Percentiles rank a stretch among this genome's conserved stretches.
Conservation (phyloP, 352 stramenopile species). For the Globisporangium spiculum region DNA sequence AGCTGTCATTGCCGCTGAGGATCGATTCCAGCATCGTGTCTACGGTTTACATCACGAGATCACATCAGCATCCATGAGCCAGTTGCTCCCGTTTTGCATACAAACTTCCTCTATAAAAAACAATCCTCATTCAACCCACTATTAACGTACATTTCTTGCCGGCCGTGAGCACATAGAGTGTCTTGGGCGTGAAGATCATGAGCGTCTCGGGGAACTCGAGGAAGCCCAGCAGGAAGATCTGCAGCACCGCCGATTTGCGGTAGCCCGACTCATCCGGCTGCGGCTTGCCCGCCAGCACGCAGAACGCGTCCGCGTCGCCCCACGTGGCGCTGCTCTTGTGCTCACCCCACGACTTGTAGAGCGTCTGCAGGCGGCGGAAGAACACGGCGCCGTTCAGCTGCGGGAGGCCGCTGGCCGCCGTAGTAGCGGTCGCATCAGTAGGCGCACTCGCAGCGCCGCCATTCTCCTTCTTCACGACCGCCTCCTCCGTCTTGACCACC, state of each 20-base stretch:
- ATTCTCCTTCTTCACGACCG: constrained; percentile 35
- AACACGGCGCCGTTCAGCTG: constrained; percentile 66
- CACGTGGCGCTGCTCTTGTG: constrained; percentile 46
- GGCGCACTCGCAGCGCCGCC: not conserved
- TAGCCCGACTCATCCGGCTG: constrained; percentile 87
- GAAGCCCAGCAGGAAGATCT: constrained; percentile 91
- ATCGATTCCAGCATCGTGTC: constrained; percentile 81
- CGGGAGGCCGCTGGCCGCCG: constrained; percentile 23
- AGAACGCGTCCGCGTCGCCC: constrained; percentile 72
- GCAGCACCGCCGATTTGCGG: constrained; percentile 85
- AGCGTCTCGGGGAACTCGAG: constrained; percentile 92
- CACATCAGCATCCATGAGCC: not conserved
- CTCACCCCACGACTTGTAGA: constrained; percentile 72
- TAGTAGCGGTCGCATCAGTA: constrained; percentile 2
- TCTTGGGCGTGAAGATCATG: constrained; percentile 87
- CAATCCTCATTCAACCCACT: not conserved
- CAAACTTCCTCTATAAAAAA: not conserved
- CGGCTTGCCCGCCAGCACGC: constrained; percentile 74
- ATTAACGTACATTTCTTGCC: constrained; percentile 80
- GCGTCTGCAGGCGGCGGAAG: constrained; percentile 73
- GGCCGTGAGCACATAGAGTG: constrained; percentile 83
- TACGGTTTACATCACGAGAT: constrained; percentile 17
- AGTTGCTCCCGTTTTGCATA: not conserved
- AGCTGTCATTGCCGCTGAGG: constrained; percentile 52
- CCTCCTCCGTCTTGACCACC: constrained; percentile 33